A percentile compares a stretch with the other conserved stretches of the same genome.
These are phyloP conservation scores for Phylloporus sp. DNA, from an alignment of 768 basidiomycete species.

Conservation along the genomic window DNA sequence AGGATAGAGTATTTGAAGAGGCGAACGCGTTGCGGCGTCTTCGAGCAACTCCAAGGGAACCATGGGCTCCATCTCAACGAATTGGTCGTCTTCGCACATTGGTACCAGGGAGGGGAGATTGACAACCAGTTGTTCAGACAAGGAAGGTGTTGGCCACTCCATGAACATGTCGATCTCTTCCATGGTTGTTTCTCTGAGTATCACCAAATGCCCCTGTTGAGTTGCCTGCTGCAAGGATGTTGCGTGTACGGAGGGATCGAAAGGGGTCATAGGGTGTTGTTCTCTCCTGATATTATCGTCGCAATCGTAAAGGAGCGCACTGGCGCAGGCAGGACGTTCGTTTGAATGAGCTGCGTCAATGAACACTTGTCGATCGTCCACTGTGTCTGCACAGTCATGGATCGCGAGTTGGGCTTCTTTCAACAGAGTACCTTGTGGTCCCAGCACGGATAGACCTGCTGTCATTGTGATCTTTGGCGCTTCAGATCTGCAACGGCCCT, in stretches of 20 bases:
- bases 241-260: not conserved
- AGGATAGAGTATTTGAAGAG: conserved; percentile 2
- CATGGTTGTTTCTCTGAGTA: not conserved
- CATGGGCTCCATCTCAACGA: not conserved
- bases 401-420: conserved; percentile 1
- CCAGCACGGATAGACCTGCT: not conserved
- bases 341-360: not conserved
- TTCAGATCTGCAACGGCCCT: not conserved
- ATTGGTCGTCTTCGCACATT: not conserved
- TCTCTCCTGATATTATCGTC: no score
- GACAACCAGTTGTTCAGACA: not conserved
- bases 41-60: not conserved
- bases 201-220: not conserved
- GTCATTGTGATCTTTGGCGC: not conserved
- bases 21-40: conserved; percentile 12
- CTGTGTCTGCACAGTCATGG: not conserved
- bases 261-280: not conserved
- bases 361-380: not conserved
- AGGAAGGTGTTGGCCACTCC: not conserved
- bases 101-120: conserved; percentile 13
- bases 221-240: not conserved
- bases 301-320: not conserved
- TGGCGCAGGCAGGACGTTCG: not conserved
- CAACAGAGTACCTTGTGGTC: not conserved
- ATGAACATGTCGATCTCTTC: not conserved